Evolutionary conservation across 768 basidiomycete genomes (phyloP), one percentile per base, ranked within the genome.

Genomic region (Tricholomella constricta): DNA sequence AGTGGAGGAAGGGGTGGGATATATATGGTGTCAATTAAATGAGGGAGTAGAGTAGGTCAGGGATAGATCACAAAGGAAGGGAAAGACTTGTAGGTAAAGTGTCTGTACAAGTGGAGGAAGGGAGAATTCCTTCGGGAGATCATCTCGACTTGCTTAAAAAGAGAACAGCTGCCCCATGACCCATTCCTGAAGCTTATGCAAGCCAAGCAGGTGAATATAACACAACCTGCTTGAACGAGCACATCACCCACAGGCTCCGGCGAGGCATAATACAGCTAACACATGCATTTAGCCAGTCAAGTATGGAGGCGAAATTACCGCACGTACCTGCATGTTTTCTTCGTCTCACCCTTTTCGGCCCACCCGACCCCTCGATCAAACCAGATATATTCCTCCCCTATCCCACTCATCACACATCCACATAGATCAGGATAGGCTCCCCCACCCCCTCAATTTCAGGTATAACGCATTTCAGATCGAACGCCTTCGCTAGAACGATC

Each of bases 381-480:
- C 45, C 47, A 55, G 55, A 36, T 49, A 58, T 53, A 52, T 51
- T 49, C 45, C 48, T 54, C 59, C 53, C 62, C 63, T 45, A 42
- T 35, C 34, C 19, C 23, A 27, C 36, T 45, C 61, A 57, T 73
- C 73, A 88, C 66, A 89, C 85, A 70, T 92, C 93, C 66, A 97
- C 86, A 74, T 97, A 98, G 59, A 98, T 84, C 64, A 98, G 76
- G 62, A 98, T 81, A 23, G 97, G 97, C 70, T 98, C 95, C 49
- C 96, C 97, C 23, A 95, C 91, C 42, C 93, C 91, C 68, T 94
- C 92, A 60, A 98, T 97, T 76, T 98, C 96, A 23, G 95, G 94
- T 62, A 98, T 95, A 62, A 95, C 93, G 67, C 95, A 98, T 82
- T 98, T 98, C 60, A 98, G 83, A 74, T 98, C 97, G 65, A 98